Evolutionary conservation across 306 rosid genomes (phyloP), one percentile per base, ranked within the genome.

Genomic region (Gynostemma pentaphyllum): DNA sequence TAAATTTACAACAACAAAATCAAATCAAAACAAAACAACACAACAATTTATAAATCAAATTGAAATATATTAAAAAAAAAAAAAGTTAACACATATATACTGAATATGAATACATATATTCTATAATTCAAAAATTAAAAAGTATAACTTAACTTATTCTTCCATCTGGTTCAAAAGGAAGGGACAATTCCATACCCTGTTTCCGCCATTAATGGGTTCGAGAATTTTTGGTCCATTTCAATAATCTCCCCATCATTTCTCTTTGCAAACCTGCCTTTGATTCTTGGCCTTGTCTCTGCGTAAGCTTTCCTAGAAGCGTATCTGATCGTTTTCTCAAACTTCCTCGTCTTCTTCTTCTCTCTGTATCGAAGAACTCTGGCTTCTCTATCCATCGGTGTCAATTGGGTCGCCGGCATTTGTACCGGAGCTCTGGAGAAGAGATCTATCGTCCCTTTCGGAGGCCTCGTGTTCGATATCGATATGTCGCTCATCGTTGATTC

Each of bases 291-390:
- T 34, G 96, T 92, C 68, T 92, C 99, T 7, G 99, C 99, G 48
- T 92, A 92, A 37, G 99, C 99, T 70, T 92, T 88, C 78, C 99
- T 84, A 10, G 96, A 92, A 18, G 96, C 99, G 75, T 92, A 92
- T 70, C 99, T 52, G 30, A 88, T 92, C 10, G 95, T 92, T 69
- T 92, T 92, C 87, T 88, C 95, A 40, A 92, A 92, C 74, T 88
- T 92, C 55, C 99, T 81, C 13, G 76, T 73, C 82, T 92, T 92
- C 83, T 88, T 92, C 48, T 92, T 92, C 78, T 88, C 96, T 42
- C 94, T 79, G 56, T 92, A 92, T 70, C 99, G 77, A 8, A 88
- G 76, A 46, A 92, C 96, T 71, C 96, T 87, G 21, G 99, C 96
- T 49, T 84, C 94, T 62, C 99, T 76, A 65, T 92, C 99, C 87